phyloP scores from a whole-genome alignment of 1,284 basidiomycete species.

The Ganoderma lucidum region DNA sequence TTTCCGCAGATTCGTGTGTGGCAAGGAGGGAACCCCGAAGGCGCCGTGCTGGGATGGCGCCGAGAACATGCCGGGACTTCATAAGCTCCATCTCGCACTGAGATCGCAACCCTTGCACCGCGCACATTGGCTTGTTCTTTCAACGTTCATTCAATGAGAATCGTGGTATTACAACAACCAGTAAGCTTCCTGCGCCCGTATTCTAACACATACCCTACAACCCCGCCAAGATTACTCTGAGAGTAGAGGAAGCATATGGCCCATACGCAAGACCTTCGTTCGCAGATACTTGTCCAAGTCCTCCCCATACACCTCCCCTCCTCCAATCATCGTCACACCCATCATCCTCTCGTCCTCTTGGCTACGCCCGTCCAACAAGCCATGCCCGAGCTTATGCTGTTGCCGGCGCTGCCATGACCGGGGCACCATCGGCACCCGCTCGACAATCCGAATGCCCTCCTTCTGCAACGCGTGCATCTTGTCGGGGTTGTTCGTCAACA shows the following conservation, averaged over 20 bases:
- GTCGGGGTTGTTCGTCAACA: constrained; percentile 98
- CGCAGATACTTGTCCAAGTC: constrained; percentile 96
- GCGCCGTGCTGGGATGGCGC: neutral
- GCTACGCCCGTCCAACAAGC: constrained; percentile 35
- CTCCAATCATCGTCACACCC: constrained; percentile 89
- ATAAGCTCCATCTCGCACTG: neutral
- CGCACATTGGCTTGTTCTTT: neutral
- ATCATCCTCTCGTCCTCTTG: constrained; percentile 54
- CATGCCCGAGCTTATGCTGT: constrained; percentile 41
- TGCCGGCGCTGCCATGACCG: constrained; percentile 78
- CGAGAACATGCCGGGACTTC: neutral
- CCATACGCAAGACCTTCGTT: constrained; percentile 97
- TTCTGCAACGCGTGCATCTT: constrained; percentile 90
- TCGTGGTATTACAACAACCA: neutral
- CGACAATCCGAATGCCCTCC: constrained; percentile 84
- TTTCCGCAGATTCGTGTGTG: neutral
- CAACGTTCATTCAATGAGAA: neutral
- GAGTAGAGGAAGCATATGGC: constrained; percentile 83
- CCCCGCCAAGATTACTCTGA: constrained; percentile 18
- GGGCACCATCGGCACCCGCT: constrained; percentile 95
- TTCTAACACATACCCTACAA: constrained; percentile 6
- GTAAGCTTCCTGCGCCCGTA: too few relatives aligned
- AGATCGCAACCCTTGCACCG: neutral
- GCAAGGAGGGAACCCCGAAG: neutral
- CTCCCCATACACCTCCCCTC: constrained; percentile 79